Evolutionary conservation across 352 stramenopile genomes (phyloP), one percentile per base, ranked within the genome.

Genomic region (Pythium plurisporium): DNA sequence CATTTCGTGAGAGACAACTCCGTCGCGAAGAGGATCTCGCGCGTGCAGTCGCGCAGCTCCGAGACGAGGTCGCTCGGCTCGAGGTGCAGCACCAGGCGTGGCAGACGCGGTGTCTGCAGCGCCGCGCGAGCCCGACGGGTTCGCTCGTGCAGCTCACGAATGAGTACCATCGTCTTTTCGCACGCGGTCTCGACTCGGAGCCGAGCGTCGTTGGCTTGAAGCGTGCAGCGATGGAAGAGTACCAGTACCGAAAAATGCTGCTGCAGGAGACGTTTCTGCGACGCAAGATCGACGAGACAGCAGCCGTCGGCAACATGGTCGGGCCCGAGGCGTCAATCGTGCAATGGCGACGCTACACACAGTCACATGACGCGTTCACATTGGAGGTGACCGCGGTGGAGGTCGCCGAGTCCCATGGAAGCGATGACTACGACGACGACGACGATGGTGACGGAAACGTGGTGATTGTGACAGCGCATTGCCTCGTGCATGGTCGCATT

Each of bases 291-390:
- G 49, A 69, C 40, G 22, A 44, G 8, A 26, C n/a, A 8, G 54
- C 58, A 0, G 30, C 36, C 5, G 48, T 67, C 8, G 59, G 59
- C 17, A 41, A 55, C 27, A 19, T 52, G 22, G 25, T 55, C 7
- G 64, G 64, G 4, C 44, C 62, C 2, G 48, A 67, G 14, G 59
- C 53, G 14, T 55, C 56, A 2, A 62, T 71, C 7, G 30, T 59
- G 2, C 64, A 71, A 43, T 71, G 64, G 59, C 59, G 45, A 4
- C 52, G 41, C 20, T 56, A 67, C 38, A 62, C 44, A 4, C 17
- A 33, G 40, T 40, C 44, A 4, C 52, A 67, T 22, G 20, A 44
- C 2, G 8, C 20, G 5, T 45, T 45, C 14, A 17, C 4, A 8
- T 23, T 55, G 15, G 33, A 34, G 1, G 46, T 43, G 12, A 50